Evolutionary conservation across 1,139 yeast species (phyloP), one percentile per base, ranked within the genome.

Genomic region (Candida pseudoviswanathii): DNA sequence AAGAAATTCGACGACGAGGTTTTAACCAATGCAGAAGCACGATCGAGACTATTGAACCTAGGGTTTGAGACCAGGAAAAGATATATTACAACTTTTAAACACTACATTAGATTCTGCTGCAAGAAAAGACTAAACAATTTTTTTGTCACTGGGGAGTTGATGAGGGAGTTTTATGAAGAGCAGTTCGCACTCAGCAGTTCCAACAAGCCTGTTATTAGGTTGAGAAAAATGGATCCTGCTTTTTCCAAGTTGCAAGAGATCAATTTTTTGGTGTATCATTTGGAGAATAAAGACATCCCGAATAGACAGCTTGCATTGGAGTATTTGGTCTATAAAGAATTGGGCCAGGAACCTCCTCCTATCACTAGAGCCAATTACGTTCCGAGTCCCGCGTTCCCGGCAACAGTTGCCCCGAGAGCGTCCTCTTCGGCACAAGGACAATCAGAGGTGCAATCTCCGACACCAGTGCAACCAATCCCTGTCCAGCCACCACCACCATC

Each of bases 161-260:
- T 57, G 60, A 54, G 49, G 38, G 58, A 57, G 41, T 57, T 57
- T 54, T 57, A 57, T 44, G 50, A 57, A 47, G 60, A 57, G 43
- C 60, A 57, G 43, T 57, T 55, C 44, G 50, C 57, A 24, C 44
- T 48, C 30, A 49, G 54, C 16, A 37, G 50, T 31, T 54, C 58
- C 1, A 51, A 51, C 39, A 57, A 57, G 29, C 60, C 60, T 6
- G 56, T 55, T 29, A 57, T 57, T 25, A 37, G 60, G 43, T 50
- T 57, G 39, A 53, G 60, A 45, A 57, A 57, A 49, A 57, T 57
- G 60, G 60, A 57, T 43, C 60, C 60, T 3, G 60, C 60, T 5
- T 57, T 57, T 46, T 52, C 56, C 37, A 57, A 57, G 41, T 50
- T 57, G 39, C 60, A 57, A 47, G 60, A 57, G 47, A 57, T 57